Conservation (phyloP, 2,329 filamentous ascomycete species). For the Fusarium chuoi region DNA sequence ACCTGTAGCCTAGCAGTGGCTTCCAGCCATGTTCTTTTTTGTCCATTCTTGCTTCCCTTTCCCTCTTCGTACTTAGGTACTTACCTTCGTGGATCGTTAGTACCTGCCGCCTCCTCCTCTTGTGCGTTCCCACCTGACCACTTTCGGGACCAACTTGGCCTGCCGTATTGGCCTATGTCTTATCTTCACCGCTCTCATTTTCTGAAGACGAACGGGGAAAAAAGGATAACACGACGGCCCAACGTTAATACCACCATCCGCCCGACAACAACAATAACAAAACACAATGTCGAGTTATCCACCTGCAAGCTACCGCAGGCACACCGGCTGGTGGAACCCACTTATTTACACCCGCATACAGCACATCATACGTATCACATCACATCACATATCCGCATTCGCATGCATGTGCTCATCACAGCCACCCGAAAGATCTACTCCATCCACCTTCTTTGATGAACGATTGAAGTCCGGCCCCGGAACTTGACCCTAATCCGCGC, state of each 20-base stretch:
- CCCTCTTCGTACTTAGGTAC: neutral
- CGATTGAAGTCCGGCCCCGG: constrained; percentile 12
- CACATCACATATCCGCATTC: constrained; percentile 34
- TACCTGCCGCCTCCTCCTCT: neutral
- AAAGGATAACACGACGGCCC: constrained; percentile 5
- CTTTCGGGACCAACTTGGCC: constrained; percentile 14
- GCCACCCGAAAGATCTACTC: constrained; percentile 35
- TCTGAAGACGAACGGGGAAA: constrained; percentile 2
- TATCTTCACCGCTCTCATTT: constrained; percentile 21
- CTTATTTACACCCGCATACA: constrained; percentile 23
- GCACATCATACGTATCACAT: constrained; percentile 34
- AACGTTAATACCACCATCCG: constrained; percentile 21
- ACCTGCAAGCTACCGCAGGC: constrained; percentile 34
- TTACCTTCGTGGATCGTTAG: neutral
- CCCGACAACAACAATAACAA: constrained; percentile 33
- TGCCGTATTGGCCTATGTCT: constrained; percentile 16
- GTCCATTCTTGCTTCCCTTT: neutral
- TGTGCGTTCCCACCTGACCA: constrained; percentile 20
- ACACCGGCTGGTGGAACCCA: constrained; percentile 11
- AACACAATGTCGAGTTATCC: neutral
- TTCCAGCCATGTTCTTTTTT: neutral
- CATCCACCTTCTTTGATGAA: constrained; percentile 15
- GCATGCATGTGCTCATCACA: constrained; percentile 40
- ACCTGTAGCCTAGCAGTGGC: neutral
- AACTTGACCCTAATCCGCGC: constrained; percentile 19